Evolutionary conservation across 192 early-diverging fungal species (phyloP).

Genomic region (Backusella circina): DNA sequence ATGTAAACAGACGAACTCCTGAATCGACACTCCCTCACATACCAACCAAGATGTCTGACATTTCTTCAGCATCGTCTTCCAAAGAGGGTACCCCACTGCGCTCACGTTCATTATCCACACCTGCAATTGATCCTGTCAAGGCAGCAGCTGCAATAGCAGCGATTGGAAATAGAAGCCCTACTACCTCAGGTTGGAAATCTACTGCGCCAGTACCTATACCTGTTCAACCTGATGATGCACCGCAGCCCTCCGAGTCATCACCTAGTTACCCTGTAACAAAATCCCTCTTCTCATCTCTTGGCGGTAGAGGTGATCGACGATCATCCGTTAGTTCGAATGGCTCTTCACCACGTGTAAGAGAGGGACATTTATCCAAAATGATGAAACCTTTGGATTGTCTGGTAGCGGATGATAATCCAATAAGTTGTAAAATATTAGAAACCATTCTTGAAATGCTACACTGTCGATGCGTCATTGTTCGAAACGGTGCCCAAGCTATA

Average conservation of each 20-base stretch:
- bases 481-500: constrained; percentile 90
- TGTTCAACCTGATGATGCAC: background rate
- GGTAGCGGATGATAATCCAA: constrained; percentile 91
- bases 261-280: background rate
- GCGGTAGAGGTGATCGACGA: background rate
- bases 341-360: background rate
- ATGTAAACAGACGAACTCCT: background rate
- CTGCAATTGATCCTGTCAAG: background rate
- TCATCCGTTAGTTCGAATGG: background rate
- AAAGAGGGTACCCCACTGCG: constrained; percentile 7
- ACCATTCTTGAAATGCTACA: constrained; percentile 74
- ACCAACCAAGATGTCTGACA: constrained; percentile 8
- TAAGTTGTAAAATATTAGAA: constrained; percentile 86
- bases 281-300: background rate
- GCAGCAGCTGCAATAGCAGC: background rate
- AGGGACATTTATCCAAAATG: background rate
- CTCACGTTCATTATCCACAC: background rate
- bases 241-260: background rate
- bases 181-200: background rate
- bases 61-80: constrained; percentile 5
- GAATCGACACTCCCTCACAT: constrained; percentile 5
- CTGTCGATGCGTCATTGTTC: constrained; percentile 78
- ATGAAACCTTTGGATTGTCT: constrained; percentile 48
- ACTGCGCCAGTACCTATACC: background rate
- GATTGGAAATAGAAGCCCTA: background rate